phyloP scores from a whole-genome alignment of 331 rosid species.

The Rhamnella rubrinervis region DNA sequence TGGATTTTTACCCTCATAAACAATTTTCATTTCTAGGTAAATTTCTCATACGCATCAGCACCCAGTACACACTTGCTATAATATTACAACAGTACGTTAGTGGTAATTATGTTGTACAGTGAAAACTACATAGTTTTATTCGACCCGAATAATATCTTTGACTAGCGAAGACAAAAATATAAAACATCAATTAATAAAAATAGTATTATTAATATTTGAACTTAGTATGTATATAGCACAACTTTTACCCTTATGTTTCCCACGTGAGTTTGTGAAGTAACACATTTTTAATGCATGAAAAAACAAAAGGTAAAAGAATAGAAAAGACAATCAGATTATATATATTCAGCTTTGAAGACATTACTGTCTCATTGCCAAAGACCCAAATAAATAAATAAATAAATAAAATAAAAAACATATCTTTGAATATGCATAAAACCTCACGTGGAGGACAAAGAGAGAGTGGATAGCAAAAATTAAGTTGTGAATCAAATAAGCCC shows the following conservation, averaged over 20 bases:
- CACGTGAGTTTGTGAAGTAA: not conserved
- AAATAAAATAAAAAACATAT: not conserved
- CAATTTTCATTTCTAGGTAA: too few relatives aligned
- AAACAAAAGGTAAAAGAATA: not conserved
- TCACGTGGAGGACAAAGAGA: conserved; percentile 31
- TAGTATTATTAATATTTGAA: not conserved
- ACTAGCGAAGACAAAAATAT: too few relatives aligned
- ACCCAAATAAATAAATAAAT: not conserved
- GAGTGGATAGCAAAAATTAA: conserved; percentile 13
- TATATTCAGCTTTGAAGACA: not conserved
- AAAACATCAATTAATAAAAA: too few relatives aligned
- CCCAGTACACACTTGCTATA: too few relatives aligned
- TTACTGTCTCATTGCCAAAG: conserved; percentile 7
- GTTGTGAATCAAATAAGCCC: conserved; percentile 8
- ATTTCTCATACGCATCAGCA: too few relatives aligned
- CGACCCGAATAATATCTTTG: too few relatives aligned
- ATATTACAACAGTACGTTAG: too few relatives aligned
- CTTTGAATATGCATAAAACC: not conserved
- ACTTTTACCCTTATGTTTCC: not conserved
- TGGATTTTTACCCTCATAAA: not conserved
- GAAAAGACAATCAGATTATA: too few relatives aligned
- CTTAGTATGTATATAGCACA: not conserved
- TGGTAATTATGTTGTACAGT: too few relatives aligned
- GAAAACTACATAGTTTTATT: too few relatives aligned
- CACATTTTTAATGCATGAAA: not conserved